Evolutionary conservation across 345 rosid genomes (phyloP).

Genomic region (Boechera divaricarpa): DNA sequence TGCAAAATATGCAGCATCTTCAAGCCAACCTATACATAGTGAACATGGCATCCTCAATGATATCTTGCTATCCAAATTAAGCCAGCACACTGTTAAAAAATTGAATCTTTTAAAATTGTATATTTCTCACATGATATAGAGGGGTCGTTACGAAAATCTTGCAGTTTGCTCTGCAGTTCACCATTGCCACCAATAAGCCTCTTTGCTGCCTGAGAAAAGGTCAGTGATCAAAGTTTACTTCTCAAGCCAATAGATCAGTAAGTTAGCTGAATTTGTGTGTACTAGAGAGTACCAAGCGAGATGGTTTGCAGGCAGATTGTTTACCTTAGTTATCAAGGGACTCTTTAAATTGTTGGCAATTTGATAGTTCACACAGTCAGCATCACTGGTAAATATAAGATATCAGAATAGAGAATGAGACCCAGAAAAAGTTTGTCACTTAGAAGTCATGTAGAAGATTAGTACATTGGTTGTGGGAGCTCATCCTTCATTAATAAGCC

Average conservation of each 20-base stretch:
- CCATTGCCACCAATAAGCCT: constrained; percentile 68
- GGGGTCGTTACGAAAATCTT: constrained; percentile 65
- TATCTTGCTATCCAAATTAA: constrained; percentile 8
- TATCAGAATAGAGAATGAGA: constrained; percentile 11
- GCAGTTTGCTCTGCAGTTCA: constrained; percentile 66
- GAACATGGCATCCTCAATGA: constrained; percentile 20
- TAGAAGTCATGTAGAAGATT: constrained; percentile 16
- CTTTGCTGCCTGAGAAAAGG: constrained; percentile 73
- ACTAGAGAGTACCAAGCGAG: background rate
- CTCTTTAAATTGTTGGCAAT: constrained; percentile 64
- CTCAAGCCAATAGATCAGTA: background rate
- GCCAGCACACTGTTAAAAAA: background rate
- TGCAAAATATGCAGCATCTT: constrained; percentile 96
- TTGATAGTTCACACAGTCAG: constrained; percentile 65
- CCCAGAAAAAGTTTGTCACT: background rate
- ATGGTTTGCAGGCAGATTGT: constrained; percentile 1
- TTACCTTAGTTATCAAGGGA: constrained; percentile 80
- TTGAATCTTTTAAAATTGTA: background rate
- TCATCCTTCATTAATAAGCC: constrained; percentile 72
- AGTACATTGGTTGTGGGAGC: constrained; percentile 79
- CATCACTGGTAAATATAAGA: constrained; percentile 53
- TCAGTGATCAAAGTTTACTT: constrained; percentile 19
- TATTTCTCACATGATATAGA: constrained; percentile 65
- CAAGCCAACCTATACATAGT: constrained; percentile 80
- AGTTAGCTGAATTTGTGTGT: background rate